phyloP scores from a whole-genome alignment of 106 monocot species.

The Vanilla planifolia region DNA sequence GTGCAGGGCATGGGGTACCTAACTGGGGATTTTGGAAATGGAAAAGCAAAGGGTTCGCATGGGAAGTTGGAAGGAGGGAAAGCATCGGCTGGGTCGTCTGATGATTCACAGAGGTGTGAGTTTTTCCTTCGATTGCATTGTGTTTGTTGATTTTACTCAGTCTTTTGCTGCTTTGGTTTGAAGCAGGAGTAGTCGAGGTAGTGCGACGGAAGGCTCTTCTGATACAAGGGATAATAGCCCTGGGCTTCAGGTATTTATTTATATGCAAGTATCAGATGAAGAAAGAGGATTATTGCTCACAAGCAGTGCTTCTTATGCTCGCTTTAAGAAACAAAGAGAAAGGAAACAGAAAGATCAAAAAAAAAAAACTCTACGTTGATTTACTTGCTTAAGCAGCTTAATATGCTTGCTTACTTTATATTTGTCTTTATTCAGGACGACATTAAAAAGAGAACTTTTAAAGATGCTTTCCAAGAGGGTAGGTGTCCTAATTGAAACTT shows the following conservation, averaged over 20 bases:
- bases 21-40: slow-evolving; percentile 7
- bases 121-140: background rate
- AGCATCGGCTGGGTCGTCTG: slow-evolving; percentile 6
- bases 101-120: slow-evolving; percentile 27
- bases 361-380: no score
- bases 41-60: slow-evolving; percentile 12
- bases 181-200: slow-evolving; percentile 24
- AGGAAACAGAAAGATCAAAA: no score
- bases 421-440: slow-evolving; percentile 11
- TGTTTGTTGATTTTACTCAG: background rate
- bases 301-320: no score
- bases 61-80: slow-evolving; percentile 20
- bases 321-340: no score
- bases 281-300: no score
- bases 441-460: slow-evolving; percentile 23
- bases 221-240: slow-evolving; percentile 31
- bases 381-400: no score
- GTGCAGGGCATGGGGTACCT: slow-evolving; percentile 28
- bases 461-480: slow-evolving; percentile 25
- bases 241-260: slow-evolving; percentile 32
- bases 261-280: no score
- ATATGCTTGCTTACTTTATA: background rate
- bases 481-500: slow-evolving; percentile 2
- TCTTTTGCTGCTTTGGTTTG: background rate
- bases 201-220: slow-evolving; percentile 43